Conservation (phyloP, 2,329 filamentous ascomycete genomes). For the Fusarium proliferatum region DNA sequence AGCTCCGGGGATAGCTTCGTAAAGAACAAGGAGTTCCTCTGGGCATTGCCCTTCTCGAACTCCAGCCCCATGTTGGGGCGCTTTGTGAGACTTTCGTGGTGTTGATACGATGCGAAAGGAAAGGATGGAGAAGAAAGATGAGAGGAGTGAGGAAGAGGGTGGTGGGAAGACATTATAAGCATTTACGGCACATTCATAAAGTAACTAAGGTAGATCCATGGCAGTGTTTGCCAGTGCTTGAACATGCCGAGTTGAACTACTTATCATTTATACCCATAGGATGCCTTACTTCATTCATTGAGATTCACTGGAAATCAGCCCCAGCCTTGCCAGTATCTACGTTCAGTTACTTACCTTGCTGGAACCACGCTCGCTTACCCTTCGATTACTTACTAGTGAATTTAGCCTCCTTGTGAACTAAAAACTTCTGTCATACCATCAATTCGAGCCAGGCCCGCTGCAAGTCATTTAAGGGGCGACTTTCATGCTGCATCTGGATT, state of each 20-base stretch:
- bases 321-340: not conserved
- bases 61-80: not conserved
- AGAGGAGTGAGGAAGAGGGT: not conserved
- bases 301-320: not conserved
- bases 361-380: not conserved
- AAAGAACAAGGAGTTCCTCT: not conserved
- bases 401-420: rapidly evolving
- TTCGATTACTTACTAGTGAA: not conserved
- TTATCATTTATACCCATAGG: not conserved
- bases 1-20: not conserved
- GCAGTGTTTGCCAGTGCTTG: not conserved
- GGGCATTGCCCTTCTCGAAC: not conserved
- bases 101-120: no score
- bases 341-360: not conserved
- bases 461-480: no score
- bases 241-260: not conserved
- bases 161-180: not conserved
- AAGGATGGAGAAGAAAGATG: not conserved
- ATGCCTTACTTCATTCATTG: not conserved
- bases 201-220: not conserved
- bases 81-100: not conserved
- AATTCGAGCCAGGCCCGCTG: not conserved
- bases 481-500: not conserved
- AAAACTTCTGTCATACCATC: not conserved
- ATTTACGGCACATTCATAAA: rapidly evolving